Evolutionary conservation across 352 stramenopile genomes (phyloP).

Genomic region (Phytopythium montanum): DNA sequence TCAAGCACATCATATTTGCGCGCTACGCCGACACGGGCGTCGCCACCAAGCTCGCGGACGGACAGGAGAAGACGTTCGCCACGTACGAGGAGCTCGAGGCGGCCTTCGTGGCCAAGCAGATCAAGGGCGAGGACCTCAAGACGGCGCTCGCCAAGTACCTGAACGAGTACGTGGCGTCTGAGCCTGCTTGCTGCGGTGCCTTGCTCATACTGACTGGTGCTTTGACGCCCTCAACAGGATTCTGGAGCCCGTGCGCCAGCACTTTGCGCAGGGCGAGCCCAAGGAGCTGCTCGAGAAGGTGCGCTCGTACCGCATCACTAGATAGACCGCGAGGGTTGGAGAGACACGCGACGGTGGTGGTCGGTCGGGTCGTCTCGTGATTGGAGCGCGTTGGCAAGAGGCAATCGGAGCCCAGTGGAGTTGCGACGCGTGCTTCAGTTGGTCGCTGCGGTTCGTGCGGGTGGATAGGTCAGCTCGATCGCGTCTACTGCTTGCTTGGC

Average conservation of each 20-base stretch:
- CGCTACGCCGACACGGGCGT: conserved; percentile 54
- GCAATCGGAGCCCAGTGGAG: neutral
- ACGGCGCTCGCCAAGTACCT: conserved; percentile 86
- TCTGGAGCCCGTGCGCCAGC: conserved; percentile 95
- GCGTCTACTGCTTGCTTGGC: too few species aligned
- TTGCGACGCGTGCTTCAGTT: too few species aligned
- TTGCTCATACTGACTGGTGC: neutral
- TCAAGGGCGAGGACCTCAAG: conserved; percentile 96
- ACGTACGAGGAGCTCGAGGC: conserved; percentile 88
- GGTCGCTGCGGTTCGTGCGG: too few species aligned
- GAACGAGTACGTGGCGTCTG: conserved; percentile 73
- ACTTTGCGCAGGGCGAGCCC: conserved; percentile 95
- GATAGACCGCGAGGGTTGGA: conserved; percentile 40
- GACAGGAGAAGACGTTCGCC: conserved; percentile 79
- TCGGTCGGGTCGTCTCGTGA: neutral
- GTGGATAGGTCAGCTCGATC: too few species aligned
- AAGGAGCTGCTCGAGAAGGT: conserved; percentile 96
- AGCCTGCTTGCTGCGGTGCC: neutral
- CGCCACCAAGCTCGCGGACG: conserved; percentile 41
- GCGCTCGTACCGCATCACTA: conserved; percentile 95
- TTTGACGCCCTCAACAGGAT: conserved; percentile 42
- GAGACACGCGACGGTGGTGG: too few species aligned
- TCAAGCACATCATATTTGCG: conserved; percentile 96
- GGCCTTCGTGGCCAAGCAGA: conserved; percentile 86
- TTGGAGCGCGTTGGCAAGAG: neutral